These are phyloP conservation scores for Scedosporium minutisporum DNA, from an alignment of 2,329 filamentous ascomycete genomes.

Conservation along the genomic window DNA sequence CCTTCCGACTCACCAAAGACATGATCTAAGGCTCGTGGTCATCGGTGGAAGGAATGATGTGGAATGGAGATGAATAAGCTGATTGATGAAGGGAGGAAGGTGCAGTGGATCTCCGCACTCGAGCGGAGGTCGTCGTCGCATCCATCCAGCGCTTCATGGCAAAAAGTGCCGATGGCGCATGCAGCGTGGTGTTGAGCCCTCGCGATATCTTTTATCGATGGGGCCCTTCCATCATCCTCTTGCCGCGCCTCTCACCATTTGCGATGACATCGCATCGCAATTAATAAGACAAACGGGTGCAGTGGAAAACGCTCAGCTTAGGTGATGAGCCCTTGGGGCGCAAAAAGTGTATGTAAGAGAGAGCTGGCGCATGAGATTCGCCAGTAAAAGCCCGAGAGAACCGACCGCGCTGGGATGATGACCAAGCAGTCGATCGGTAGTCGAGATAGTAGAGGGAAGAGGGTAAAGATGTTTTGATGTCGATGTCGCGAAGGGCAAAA, in stretches of 20 bases:
- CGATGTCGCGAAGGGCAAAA: background rate
- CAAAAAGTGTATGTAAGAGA: background rate
- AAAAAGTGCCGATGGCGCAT: background rate
- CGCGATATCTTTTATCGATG: background rate
- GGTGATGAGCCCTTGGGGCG: background rate
- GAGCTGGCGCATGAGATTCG: constrained; percentile 1
- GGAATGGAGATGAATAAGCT: background rate
- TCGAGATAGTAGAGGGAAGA: background rate
- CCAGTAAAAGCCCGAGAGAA: background rate
- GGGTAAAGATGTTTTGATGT: background rate
- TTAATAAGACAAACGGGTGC: constrained; percentile 4
- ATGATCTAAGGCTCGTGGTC: background rate
- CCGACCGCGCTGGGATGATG: background rate
- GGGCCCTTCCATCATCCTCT: background rate
- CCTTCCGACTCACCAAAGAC: background rate
- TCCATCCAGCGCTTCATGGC: background rate
- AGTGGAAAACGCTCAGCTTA: background rate
- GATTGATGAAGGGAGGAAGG: background rate
- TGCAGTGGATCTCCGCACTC: background rate
- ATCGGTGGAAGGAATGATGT: background rate
- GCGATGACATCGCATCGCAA: constrained; percentile 4
- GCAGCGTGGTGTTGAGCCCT: background rate
- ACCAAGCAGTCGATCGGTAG: constrained; percentile 5
- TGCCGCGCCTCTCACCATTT: background rate
- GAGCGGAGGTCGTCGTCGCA: background rate